These are phyloP conservation scores for Gracilaria gracilis DNA, from an alignment of 23 red algal genomes.

Conservation along the genomic window DNA sequence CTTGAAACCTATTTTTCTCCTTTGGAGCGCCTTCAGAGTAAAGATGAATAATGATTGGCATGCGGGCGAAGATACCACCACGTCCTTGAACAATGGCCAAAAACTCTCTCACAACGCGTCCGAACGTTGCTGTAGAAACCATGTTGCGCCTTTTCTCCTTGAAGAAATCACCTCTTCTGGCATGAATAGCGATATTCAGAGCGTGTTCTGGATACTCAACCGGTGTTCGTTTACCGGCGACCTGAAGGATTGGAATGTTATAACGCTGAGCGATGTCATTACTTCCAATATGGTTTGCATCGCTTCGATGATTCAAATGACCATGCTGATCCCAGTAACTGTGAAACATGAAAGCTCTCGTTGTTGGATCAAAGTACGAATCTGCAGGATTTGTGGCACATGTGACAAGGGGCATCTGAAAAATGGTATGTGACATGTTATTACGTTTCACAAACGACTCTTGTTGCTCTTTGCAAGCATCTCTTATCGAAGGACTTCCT, in stretches of 20 bases:
- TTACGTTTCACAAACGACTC: constrained; percentile 2
- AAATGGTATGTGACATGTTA: constrained; percentile 48
- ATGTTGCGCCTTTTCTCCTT: constrained; percentile 31
- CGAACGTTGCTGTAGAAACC: constrained; percentile 42
- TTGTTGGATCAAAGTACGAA: constrained; percentile 13
- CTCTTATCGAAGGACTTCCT: background rate
- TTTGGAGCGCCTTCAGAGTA: constrained; percentile 53
- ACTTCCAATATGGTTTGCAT: background rate
- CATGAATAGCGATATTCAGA: constrained; percentile 63
- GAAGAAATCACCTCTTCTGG: constrained; percentile 61
- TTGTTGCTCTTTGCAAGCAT: constrained; percentile 3
- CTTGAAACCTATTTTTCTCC: constrained; percentile 6
- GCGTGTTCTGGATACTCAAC: constrained; percentile 26
- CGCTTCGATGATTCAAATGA: background rate
- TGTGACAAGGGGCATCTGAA: constrained; percentile 55
- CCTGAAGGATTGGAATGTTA: constrained; percentile 19
- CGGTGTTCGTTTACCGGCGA: background rate
- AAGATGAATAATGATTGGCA: constrained; percentile 45
- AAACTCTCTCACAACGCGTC: constrained; percentile 12
- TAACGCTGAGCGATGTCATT: background rate
- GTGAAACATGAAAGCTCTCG: constrained; percentile 56
- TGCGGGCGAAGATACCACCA: constrained; percentile 47
- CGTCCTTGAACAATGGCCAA: constrained; percentile 39
- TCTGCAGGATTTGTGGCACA: constrained; percentile 34
- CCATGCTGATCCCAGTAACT: constrained; percentile 70